Evolutionary conservation across 2,329 filamentous ascomycete genomes (phyloP), one percentile per base, ranked within the genome.

Genomic region (Pseudogymnoascus pannorum): DNA sequence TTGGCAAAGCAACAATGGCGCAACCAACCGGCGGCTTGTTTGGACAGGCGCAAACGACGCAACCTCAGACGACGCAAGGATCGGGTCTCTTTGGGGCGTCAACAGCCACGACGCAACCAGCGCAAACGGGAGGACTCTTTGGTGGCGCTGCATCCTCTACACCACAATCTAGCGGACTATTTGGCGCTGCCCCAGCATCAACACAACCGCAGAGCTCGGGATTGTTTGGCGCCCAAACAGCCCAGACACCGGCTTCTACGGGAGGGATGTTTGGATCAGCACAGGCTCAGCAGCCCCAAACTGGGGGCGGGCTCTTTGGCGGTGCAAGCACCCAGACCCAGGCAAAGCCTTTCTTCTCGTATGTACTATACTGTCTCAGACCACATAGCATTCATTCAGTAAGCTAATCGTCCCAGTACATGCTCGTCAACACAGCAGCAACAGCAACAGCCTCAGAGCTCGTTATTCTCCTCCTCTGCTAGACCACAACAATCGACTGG

Each of bases 401-500:
- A 42, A 24, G 9, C 58, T 57, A 58, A 58, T 24, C 22, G 5
- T 18, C 29, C 2, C 26, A 72, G 69, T 67, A 68, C 69, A 33
- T 61, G 62, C 59, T 62, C 61, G 29, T 68, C 71, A 57, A 69
- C 60, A 57, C 69, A 70, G 62, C 64, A 66, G 62, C 33, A 68
- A 38, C 64, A 66, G 40, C 66, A 69, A 57, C 66, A 26, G 20
- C n/a, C 63, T 11, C 63, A 66, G 61, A 61, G 62, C 40, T 59
- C 62, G 58, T 62, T 59, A 42, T 20, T 74, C 67, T 60, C 69
- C 74, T 44, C 77, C 20, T 77, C 60, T 72, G 73, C 51, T 72
- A 72, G 61, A 9, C 57, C 31, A 58, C 58, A 60, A 60, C 58
- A 60, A n/a, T 20, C 35, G 4, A 8, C 64, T 12, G 35, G 26